phyloP scores from a whole-genome alignment of 2,329 filamentous ascomycete species.

The Stenocarpella maydis region DNA sequence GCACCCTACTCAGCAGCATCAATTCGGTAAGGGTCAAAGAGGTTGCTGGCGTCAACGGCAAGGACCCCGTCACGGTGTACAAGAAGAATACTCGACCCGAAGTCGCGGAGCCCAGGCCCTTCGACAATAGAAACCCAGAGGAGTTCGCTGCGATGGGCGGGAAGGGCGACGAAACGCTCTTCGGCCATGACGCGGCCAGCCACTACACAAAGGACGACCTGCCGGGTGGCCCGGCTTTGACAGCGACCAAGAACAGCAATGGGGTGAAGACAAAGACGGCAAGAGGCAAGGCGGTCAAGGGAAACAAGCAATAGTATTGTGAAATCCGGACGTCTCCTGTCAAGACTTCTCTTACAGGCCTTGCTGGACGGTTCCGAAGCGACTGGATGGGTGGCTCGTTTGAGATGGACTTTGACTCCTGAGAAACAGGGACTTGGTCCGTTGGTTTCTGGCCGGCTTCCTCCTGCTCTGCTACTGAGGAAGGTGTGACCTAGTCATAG shows the following conservation, averaged over 20 bases:
- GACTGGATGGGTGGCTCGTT: constrained; percentile 33
- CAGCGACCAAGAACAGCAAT: constrained; percentile 38
- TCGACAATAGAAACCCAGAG: constrained; percentile 69
- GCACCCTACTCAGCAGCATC: constrained; percentile 83
- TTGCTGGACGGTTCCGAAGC: constrained; percentile 28
- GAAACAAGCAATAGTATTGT: constrained; percentile 34
- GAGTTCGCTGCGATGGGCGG: constrained; percentile 89
- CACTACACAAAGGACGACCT: constrained; percentile 57
- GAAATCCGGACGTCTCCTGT: constrained; percentile 19
- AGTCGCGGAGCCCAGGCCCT: constrained; percentile 69
- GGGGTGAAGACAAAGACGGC: constrained; percentile 26
- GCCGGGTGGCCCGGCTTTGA: constrained; percentile 34
- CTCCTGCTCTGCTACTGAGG: background rate
- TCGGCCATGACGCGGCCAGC: constrained; percentile 66
- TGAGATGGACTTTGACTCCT: constrained; percentile 35
- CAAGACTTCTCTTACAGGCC: constrained; percentile 15
- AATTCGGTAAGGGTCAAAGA: constrained; percentile 73
- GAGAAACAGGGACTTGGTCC: background rate
- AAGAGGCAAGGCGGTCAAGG: constrained; percentile 32
- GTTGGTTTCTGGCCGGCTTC: background rate
- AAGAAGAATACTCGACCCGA: constrained; percentile 67
- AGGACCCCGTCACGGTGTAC: constrained; percentile 75
- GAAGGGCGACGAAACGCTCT: constrained; percentile 83
- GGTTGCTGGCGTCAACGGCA: constrained; percentile 62
- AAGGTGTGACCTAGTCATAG: background rate